phyloP scores from a whole-genome alignment of 495 filamentous ascomycete species.

The Daldinia grandis region DNA sequence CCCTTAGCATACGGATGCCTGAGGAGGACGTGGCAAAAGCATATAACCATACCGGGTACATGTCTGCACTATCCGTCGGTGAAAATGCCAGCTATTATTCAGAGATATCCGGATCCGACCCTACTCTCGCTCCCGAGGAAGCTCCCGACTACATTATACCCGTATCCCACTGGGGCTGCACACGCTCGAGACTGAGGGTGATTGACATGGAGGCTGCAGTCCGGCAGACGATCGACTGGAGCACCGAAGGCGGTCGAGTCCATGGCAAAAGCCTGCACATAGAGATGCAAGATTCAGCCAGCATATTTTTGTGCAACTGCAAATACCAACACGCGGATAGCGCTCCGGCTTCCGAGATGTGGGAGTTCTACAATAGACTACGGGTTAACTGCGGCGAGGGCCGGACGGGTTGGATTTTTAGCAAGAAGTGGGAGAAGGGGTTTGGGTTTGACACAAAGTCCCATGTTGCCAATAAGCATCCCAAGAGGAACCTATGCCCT shows the following conservation, averaged over 20 bases:
- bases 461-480: background rate
- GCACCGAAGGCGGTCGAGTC: background rate
- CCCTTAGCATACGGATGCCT: background rate
- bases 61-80: too few relatives aligned
- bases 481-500: conserved; percentile 12
- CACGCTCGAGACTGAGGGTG: background rate
- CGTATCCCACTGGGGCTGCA: conserved; percentile 27
- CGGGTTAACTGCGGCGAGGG: conserved; percentile 19
- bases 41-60: too few relatives aligned
- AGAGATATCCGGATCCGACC: background rate
- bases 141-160: conserved; percentile 13
- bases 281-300: background rate
- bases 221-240: conserved; percentile 4
- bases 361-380: conserved; percentile 28
- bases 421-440: conserved; percentile 38
- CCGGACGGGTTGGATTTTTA: conserved; percentile 33
- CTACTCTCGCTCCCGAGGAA: background rate
- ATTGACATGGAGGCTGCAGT: background rate
- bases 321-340: conserved; percentile 8
- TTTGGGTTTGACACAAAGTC: conserved; percentile 12
- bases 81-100: too few relatives aligned
- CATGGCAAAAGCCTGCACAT: background rate
- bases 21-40: too few relatives aligned
- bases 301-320: conserved; percentile 61
- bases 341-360: conserved; percentile 20